Evolutionary conservation across 2,329 filamentous ascomycete species (phyloP), one percentile per base, ranked within the genome.

Genomic region (Diaporthe capsici): DNA sequence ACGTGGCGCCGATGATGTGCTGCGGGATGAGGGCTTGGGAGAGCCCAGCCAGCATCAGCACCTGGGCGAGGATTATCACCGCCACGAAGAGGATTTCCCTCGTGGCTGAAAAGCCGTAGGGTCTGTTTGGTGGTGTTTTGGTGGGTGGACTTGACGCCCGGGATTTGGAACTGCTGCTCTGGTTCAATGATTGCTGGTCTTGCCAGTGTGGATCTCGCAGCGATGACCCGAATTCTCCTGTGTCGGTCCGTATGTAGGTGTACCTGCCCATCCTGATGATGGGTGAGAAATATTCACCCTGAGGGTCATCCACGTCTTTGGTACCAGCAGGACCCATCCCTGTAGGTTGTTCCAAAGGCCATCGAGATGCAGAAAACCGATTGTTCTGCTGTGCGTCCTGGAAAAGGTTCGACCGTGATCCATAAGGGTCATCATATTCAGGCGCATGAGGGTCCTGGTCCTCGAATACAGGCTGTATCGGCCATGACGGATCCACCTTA

Each of bases 11-110:
- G 71, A 91, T 88, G 47, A 87, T 84, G 68, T 82, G 83, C 0
- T 90, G 82, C 12, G 89, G 87, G 10, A 88, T 84, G 42, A 92
- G 81, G 4, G 84, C 84, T 76, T 87, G 84, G 4, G 84, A 86
- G 5, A 90, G 84, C n/a, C 85, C 86, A 0, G 85, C 84, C 77
- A 88, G 86, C 44, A 87, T 88, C 76, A 87, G 84, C n/a, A 86
- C 80, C 78, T 87, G 86, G 15, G 85, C 81, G 49, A 84, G 78
- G 75, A 84, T 86, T 49, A 87, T 81, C 68, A 86, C 75, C 8
- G 82, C 78, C 28, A 87, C 82, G 71, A 87, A 87, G 28, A 82
- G 47, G n/a, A 80, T 74, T 77, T 85, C 84, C 53, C 78, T 80
- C 0, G 72, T 31, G 8, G 81, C 77, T 15, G 80, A 78, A 34